These are phyloP conservation scores for Astathelohania contejeani DNA, from an alignment of 371 early-diverging fungal species.

Conservation along the genomic window DNA sequence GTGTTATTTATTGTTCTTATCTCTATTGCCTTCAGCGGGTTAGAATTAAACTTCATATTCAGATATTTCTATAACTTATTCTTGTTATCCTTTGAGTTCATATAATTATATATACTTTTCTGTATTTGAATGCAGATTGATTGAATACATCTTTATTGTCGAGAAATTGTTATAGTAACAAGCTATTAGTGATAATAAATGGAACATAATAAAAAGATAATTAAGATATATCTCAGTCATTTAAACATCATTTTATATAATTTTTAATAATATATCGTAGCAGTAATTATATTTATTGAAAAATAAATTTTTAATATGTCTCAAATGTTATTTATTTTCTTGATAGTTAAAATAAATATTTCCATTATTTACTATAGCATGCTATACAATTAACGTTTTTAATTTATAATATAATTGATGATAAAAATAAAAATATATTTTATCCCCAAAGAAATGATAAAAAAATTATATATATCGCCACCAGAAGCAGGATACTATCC, in stretches of 20 bases:
- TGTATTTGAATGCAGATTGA: background rate
- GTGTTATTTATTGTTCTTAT: background rate
- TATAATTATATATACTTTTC: background rate
- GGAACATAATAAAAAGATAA: too few relatives aligned
- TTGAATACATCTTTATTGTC: background rate
- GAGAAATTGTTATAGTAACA: background rate
- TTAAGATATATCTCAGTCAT: too few relatives aligned
- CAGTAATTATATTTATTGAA: background rate
- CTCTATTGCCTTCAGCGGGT: background rate
- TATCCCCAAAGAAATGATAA: background rate
- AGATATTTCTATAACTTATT: background rate
- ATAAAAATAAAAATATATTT: conserved; percentile 6
- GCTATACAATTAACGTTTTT: too few relatives aligned
- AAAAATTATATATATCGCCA: conserved; percentile 19
- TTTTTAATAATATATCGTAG: background rate
- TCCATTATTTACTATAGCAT: too few relatives aligned
- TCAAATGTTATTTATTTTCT: background rate
- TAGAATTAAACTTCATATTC: background rate
- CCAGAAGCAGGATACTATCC: conserved; percentile 24
- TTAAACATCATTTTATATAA: background rate
- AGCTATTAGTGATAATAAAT: too few relatives aligned
- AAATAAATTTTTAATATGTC: background rate
- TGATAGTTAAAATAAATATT: background rate
- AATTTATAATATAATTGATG: too few relatives aligned
- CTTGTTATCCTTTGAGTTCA: background rate